Evolutionary conservation across 345 rosid genomes (phyloP).

Genomic region (Cardamine resedifolia): DNA sequence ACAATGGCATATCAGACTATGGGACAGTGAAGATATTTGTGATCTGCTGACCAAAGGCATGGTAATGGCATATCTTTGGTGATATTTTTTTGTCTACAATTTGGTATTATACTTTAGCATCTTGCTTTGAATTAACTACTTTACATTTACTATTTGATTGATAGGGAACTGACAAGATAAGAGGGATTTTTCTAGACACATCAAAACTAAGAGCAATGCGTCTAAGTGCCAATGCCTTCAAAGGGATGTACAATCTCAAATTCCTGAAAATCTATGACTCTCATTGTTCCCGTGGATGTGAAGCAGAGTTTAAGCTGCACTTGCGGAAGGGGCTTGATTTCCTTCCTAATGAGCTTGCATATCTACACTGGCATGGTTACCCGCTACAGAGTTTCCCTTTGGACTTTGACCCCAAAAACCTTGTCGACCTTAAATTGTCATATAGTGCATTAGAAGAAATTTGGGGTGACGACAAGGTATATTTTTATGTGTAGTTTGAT

Average conservation of each 20-base stretch:
- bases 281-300: constrained; percentile 22
- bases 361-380: constrained; percentile 39
- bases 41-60: constrained; percentile 23
- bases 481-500: not conserved
- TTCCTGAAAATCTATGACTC: constrained; percentile 38
- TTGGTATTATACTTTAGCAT: not conserved
- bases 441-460: constrained; percentile 31
- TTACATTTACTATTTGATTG: not conserved
- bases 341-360: constrained; percentile 36
- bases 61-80: constrained; percentile 16
- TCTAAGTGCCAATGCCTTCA: constrained; percentile 28
- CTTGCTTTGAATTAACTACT: not conserved
- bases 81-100: not conserved
- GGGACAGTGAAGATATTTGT: constrained; percentile 28
- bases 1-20: constrained; percentile 31
- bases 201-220: constrained; percentile 25
- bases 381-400: constrained; percentile 34
- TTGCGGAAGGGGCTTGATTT: constrained; percentile 29
- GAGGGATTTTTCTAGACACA: constrained; percentile 38
- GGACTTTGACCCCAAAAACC: constrained; percentile 29
- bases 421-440: constrained; percentile 33
- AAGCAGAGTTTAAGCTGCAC: not conserved
- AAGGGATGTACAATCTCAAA: constrained; percentile 40
- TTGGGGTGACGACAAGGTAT: constrained; percentile 39
- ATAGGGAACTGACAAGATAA: constrained; percentile 36